Percentiles rank a stretch among this genome's conserved stretches.
These are phyloP conservation scores for Hortaea werneckii DNA, from an alignment of 2,329 filamentous ascomycete species.

Conservation along the genomic window DNA sequence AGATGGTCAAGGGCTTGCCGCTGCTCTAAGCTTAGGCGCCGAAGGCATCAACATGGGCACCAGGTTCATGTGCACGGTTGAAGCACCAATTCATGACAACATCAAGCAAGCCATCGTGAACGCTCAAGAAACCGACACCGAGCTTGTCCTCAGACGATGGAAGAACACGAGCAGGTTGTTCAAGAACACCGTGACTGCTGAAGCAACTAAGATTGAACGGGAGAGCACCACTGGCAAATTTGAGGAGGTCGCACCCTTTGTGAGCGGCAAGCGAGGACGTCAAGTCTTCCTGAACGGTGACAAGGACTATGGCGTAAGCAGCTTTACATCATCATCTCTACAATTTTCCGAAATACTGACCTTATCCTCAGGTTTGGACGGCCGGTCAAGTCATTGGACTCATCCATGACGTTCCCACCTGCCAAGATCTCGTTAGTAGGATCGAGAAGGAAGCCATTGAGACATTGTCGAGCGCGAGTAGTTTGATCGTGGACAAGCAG, in stretches of 20 bases:
- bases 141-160: conserved; percentile 80
- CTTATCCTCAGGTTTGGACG: conserved; percentile 69
- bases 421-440: conserved; percentile 33
- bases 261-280: conserved; percentile 82
- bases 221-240: conserved; percentile 82
- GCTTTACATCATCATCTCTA: neutral
- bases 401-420: conserved; percentile 43
- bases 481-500: conserved; percentile 30
- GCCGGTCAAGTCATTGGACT: conserved; percentile 80
- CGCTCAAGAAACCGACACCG: conserved; percentile 82
- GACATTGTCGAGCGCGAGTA: conserved; percentile 21
- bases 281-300: conserved; percentile 92
- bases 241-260: conserved; percentile 71
- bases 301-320: conserved; percentile 72
- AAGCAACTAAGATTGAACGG: conserved; percentile 72
- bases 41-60: conserved; percentile 98
- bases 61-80: conserved; percentile 90
- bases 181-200: conserved; percentile 76
- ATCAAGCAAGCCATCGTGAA: conserved; percentile 90
- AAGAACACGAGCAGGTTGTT: conserved; percentile 84
- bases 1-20: conserved; percentile 85
- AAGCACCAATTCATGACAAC: conserved; percentile 83
- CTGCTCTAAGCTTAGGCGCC: conserved; percentile 78
- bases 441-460: conserved; percentile 32
- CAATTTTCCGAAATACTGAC: neutral